Evolutionary conservation across 73 alveolate genomes (phyloP).

Genomic region (Blepharisma stoltei): DNA sequence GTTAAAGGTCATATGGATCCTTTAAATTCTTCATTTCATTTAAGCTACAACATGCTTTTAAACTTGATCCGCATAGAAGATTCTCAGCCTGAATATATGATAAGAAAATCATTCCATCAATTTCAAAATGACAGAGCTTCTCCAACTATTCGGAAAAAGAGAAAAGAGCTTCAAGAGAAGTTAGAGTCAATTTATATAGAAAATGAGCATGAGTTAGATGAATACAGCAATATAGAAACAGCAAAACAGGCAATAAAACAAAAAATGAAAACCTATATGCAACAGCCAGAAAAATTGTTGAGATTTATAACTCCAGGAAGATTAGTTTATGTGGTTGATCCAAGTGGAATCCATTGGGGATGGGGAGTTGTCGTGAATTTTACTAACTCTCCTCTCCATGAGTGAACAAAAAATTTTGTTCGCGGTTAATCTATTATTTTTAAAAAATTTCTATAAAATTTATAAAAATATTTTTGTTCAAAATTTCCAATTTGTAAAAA

Average conservation of each 20-base stretch:
- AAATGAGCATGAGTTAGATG: slow-evolving; percentile 74
- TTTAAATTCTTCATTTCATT: slow-evolving; percentile 92
- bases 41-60: slow-evolving; percentile 96
- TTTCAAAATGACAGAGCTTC: slow-evolving; percentile 84
- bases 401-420: too few species aligned
- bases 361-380: slow-evolving; percentile 85
- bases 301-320: slow-evolving; percentile 92
- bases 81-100: slow-evolving; percentile 92
- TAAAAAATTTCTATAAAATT: too few species aligned
- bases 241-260: slow-evolving; percentile 46
- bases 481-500: too few species aligned
- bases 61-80: slow-evolving; percentile 95
- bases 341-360: slow-evolving; percentile 75
- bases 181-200: slow-evolving; percentile 52
- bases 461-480: too few species aligned
- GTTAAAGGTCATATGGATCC: slow-evolving; percentile 97
- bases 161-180: slow-evolving; percentile 51
- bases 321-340: slow-evolving; percentile 58
- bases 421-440: too few species aligned
- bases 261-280: slow-evolving; percentile 66
- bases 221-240: slow-evolving; percentile 58
- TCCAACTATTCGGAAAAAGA: slow-evolving; percentile 10
- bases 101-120: slow-evolving; percentile 91
- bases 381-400: too few species aligned
- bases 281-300: slow-evolving; percentile 72